phyloP scores from a whole-genome alignment of 163 green algal genomes.

The Scenedesmus sp. region DNA sequence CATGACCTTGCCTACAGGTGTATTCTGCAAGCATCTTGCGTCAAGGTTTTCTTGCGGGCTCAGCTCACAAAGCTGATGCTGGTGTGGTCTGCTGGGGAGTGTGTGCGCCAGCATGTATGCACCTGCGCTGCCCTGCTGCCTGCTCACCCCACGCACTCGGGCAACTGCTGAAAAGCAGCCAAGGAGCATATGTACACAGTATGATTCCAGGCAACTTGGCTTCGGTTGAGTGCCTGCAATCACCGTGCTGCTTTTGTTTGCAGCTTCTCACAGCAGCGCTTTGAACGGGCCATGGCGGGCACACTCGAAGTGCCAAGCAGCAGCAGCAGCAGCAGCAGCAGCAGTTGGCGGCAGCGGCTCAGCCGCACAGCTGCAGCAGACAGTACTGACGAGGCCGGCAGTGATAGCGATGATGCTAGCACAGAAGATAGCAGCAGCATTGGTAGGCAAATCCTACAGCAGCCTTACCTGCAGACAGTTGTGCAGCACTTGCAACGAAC shows the following conservation, averaged over 20 bases:
- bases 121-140: background rate
- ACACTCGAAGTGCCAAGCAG: background rate
- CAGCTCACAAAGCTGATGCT: no score
- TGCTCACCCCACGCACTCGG: background rate
- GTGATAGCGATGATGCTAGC: background rate
- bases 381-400: background rate
- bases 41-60: no score
- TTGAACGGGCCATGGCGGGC: background rate
- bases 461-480: constrained; percentile 3
- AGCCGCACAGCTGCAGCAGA: background rate
- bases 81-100: background rate
- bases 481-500: constrained; percentile 14
- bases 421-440: background rate
- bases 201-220: background rate
- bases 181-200: background rate
- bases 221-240: background rate
- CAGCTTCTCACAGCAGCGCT: constrained; percentile 19
- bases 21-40: no score
- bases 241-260: background rate
- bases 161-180: background rate
- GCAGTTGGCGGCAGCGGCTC: background rate
- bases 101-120: background rate
- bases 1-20: no score
- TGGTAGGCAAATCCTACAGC: background rate
- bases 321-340: constrained; percentile 22